Conservation (phyloP, 139 green algal genomes). For the Picochlorum sp. region DNA sequence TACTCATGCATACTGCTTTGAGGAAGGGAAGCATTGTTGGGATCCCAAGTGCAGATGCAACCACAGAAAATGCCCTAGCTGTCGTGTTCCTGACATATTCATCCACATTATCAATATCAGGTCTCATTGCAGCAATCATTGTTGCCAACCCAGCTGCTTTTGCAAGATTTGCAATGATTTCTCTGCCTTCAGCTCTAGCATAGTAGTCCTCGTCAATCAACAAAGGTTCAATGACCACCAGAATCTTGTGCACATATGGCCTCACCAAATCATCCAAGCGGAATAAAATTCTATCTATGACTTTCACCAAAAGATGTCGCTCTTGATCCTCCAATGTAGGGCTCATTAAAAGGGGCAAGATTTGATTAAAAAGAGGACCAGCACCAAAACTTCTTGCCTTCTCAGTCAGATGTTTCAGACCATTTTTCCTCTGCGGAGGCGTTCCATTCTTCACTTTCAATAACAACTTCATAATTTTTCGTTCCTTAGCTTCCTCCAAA, state of each 20-base stretch:
- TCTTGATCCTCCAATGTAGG: slow-evolving; percentile 98
- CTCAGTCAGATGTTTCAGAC: slow-evolving; percentile 94
- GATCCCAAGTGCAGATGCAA: slow-evolving; percentile 91
- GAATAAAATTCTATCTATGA: slow-evolving; percentile 92
- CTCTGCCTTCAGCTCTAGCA: slow-evolving; percentile 90
- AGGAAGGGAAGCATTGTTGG: slow-evolving; percentile 95
- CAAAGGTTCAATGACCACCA: slow-evolving; percentile 98
- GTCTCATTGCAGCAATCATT: slow-evolving; percentile 98
- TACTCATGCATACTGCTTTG: slow-evolving; percentile 91
- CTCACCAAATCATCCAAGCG: slow-evolving; percentile 97
- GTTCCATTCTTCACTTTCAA: slow-evolving; percentile 99
- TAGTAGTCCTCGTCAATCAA: slow-evolving; percentile 99
- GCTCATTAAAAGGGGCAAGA: slow-evolving; percentile 97
- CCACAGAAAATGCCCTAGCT: slow-evolving; percentile 81
- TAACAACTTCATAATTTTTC: slow-evolving; percentile 98
- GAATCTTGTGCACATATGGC: slow-evolving; percentile 98
- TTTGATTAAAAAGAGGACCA: slow-evolving; percentile 94
- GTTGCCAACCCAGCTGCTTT: slow-evolving; percentile 88
- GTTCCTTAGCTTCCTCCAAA: slow-evolving; percentile 89
- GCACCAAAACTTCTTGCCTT: slow-evolving; percentile 95
- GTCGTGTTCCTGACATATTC: slow-evolving; percentile 98
- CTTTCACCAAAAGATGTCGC: slow-evolving; percentile 91
- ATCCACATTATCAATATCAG: slow-evolving; percentile 99
- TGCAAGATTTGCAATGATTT: slow-evolving; percentile 98
- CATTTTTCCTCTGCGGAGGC: slow-evolving; percentile 90